Conservation (phyloP, 176 grass and related monocot genomes). For the Elymus sibiricus region DNA sequence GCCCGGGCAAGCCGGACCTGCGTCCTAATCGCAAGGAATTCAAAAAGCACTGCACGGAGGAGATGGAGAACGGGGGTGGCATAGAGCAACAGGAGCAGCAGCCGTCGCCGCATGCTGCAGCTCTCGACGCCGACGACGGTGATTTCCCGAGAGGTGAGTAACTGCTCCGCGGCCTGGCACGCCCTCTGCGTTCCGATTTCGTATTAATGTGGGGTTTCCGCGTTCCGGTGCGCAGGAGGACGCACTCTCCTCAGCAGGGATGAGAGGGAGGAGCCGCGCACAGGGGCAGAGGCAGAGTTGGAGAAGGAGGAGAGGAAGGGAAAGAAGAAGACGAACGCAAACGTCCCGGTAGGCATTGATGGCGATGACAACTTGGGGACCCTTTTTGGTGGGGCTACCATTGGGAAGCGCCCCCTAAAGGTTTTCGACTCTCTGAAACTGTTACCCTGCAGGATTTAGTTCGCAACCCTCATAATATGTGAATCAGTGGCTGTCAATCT, state of each 20-base stretch:
- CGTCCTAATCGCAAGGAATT: slow-evolving; percentile 38
- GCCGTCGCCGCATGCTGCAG: slow-evolving; percentile 27
- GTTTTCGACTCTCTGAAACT: slow-evolving; percentile 28
- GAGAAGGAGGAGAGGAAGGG: slow-evolving; percentile 49
- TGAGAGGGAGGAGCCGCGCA: slow-evolving; percentile 68
- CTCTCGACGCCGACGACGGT: slow-evolving; percentile 45
- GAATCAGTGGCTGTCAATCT: too few relatives aligned
- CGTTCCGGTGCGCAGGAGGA: slow-evolving; percentile 44
- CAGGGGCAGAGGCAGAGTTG: slow-evolving; percentile 76
- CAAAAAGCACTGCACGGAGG: slow-evolving; percentile 48
- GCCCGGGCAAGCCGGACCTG: slow-evolving; percentile 20
- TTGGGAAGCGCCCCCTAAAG: slow-evolving; percentile 79
- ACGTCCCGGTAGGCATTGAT: background rate
- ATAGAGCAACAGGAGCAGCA: background rate
- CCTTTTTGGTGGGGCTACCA: slow-evolving; percentile 70
- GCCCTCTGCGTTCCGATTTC: background rate
- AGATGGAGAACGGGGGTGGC: background rate
- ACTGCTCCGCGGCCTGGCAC: background rate
- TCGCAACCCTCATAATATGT: background rate
- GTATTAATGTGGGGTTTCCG: background rate
- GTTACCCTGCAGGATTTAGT: background rate
- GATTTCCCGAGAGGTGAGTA: slow-evolving; percentile 82
- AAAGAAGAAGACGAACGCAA: slow-evolving; percentile 36
- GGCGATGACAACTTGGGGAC: slow-evolving; percentile 61
- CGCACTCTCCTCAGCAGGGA: slow-evolving; percentile 59